Evolutionary conservation across 495 filamentous ascomycete species (phyloP).

Genomic region (Chaetomidium leptoderma): DNA sequence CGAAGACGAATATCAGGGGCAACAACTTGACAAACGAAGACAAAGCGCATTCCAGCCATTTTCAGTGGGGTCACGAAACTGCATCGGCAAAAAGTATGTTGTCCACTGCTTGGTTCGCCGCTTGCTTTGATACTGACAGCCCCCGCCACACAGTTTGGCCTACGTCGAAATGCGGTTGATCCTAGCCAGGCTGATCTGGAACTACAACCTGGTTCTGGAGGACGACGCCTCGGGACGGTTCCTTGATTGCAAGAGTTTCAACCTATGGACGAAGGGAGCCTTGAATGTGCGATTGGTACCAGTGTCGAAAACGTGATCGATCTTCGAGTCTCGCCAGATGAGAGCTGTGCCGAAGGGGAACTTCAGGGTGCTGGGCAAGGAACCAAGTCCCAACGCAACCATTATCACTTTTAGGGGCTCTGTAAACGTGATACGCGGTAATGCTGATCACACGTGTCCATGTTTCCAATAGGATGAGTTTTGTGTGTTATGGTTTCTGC

Average conservation of each 20-base stretch:
- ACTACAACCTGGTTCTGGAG: slow-evolving; percentile 46
- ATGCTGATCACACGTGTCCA: no score
- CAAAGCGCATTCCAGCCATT: slow-evolving; percentile 43
- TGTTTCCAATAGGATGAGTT: no score
- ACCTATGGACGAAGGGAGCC: slow-evolving; percentile 16
- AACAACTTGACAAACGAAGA: slow-evolving; percentile 44
- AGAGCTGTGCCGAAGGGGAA: no score
- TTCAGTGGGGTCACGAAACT: slow-evolving; percentile 46
- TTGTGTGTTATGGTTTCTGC: no score
- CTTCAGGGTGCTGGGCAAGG: no score
- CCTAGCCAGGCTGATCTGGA: slow-evolving; percentile 47
- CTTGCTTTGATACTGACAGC: not conserved
- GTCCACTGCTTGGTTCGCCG: no score
- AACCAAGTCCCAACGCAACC: no score
- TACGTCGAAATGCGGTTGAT: slow-evolving; percentile 46
- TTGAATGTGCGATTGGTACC: slow-evolving; percentile 16
- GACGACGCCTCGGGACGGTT: slow-evolving; percentile 31
- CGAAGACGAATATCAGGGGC: slow-evolving; percentile 18
- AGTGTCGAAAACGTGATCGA: no score
- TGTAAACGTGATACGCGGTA: no score
- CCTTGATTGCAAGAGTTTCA: slow-evolving; percentile 18
- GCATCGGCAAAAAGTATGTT: slow-evolving; percentile 45
- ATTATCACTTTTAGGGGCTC: no score
- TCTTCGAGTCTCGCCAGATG: no score
- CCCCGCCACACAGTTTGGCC: slow-evolving; percentile 15